Conservation (phyloP, 176 grass and related monocot species). For the Cymbopogon citratus region DNA sequence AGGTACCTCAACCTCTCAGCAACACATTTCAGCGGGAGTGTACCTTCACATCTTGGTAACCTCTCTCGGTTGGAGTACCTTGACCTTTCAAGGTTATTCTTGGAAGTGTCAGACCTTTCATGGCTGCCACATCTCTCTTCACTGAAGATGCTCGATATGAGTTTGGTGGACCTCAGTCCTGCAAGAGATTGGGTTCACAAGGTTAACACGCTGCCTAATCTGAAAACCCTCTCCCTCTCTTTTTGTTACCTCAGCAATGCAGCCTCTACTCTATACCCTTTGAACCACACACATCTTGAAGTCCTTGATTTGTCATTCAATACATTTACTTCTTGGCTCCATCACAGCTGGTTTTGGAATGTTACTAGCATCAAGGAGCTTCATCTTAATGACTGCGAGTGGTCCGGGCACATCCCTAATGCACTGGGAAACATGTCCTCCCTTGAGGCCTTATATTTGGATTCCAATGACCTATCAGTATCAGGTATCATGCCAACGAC, state of each 20-base stretch:
- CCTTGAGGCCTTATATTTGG: not conserved
- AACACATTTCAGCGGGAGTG: not conserved
- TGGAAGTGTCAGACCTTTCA: not conserved
- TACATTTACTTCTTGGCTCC: not conserved
- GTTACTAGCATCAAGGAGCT: not conserved
- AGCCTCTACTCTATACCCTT: not conserved
- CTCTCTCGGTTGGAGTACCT: conserved; percentile 21
- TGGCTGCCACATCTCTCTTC: conserved; percentile 28
- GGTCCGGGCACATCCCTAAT: not conserved
- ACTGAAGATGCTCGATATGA: conserved; percentile 18
- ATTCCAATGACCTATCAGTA: rapidly evolving
- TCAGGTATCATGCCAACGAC: not conserved
- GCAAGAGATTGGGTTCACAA: not conserved
- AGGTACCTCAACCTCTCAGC: conserved; percentile 3
- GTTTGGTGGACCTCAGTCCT: not conserved
- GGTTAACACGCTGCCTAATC: conserved; percentile 13
- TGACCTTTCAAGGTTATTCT: not conserved
- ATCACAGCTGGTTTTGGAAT: conserved; percentile 5
- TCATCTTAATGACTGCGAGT: rapidly evolving
- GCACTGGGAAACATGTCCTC: not conserved
- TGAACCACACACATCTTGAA: conserved; percentile 23
- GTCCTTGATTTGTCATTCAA: not conserved
- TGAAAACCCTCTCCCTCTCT: not conserved
- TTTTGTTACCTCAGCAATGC: rapidly evolving
- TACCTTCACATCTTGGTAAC: conserved; percentile 26